Evolutionary conservation across 371 early-diverging fungal species (phyloP), one percentile per base, ranked within the genome.

Genomic region (Haplosporangium sp.): DNA sequence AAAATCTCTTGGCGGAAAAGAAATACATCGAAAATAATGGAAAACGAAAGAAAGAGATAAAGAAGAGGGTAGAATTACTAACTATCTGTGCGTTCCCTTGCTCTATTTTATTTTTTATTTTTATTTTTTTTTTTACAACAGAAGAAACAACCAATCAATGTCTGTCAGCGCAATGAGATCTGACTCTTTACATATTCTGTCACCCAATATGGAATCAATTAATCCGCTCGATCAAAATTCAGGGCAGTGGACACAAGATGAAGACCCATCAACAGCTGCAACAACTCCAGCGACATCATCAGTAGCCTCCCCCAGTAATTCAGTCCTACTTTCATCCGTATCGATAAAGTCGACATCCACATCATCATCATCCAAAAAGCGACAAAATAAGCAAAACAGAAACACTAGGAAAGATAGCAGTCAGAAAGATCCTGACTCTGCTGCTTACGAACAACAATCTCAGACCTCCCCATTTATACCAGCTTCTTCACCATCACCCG

Each of bases 311-410:
- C 8, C 15, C 17, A 17, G 9, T 38, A 55, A 38, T 17, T 52
- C 62, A 9, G 45, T 53, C 19, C 13, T 59, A 20, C 17, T 55
- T 13, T 62, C 69, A n/a, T 52, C 69, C 4, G 45, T 42, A 20
- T 69, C 69, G 5, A 52, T 45, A 35, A 62, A 69, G 13, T 69
- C 62, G 19, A 35, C 63, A 11, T 61, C 61, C 11, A 62, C 62
- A 40, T 37, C 68, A 10, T 11, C 56, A 39, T 42, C 53, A 13
- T 42, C 34, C 35, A 55, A 42, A 40, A 40, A 37, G 19, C 47
- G n/a, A 47, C 13, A 19, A 19, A 62, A 9, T 2, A 44, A 61
- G 19, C 42, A 20, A 8, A 48, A 15, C 34, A 34, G 20, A n/a
- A 39, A 48, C 27, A 19, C 27, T 44, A 7, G 6, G 13, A 65